Base-by-base conservation (phyloP, 148 eudicot genomes). In the Agrostemma githago region DNA sequence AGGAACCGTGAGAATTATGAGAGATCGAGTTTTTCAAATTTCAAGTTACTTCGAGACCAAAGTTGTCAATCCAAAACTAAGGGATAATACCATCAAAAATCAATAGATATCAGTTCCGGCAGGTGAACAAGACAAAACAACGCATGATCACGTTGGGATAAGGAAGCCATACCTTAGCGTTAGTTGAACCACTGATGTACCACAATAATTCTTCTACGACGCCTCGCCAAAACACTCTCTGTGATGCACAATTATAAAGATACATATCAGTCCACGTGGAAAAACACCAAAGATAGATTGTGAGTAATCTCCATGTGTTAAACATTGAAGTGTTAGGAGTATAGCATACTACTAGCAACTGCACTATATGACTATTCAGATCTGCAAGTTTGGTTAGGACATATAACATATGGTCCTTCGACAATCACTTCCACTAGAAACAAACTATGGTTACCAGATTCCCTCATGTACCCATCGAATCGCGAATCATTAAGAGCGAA, bases 181-280 rank as follows among this genome's bases (percentile, higher is more conserved):
- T 89, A 74, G 99, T 95, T 48, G 99, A 90, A 66, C 97, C 99
- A 82, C 97, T 90, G 78, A 95, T 88, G 82, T 89, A 92, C 96
- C 94, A 92, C 83, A 92, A 82, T 62, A 95, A 86, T 82, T 95
- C 97, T 82, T 95, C 99, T 43, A 95, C 91, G 66, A 92, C 91
- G 77, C 96, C 99, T 74, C 85, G 83, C 97, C 99, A 92, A 77
- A 90, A 90, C 19, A 92, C 92, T 84, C 82, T 84, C 99, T 95
- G 76, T 48, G 67, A 21, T 73, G 67, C 56, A 40, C 63, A 77
- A 67, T 56, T 6, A 72, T 15, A 73, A 42, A 3, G 53, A 61
- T 43, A 53, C 11, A 65, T 38, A 43, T 85, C 74, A 83, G 62
- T 16, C 19, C 3, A 74, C 10, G 19, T 44, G 66, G 1, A 2